Percentiles rank a stretch among this genome's conserved stretches.
Conservation (phyloP, 2,329 filamentous ascomycete genomes). For the Celoporthe dispersa region DNA sequence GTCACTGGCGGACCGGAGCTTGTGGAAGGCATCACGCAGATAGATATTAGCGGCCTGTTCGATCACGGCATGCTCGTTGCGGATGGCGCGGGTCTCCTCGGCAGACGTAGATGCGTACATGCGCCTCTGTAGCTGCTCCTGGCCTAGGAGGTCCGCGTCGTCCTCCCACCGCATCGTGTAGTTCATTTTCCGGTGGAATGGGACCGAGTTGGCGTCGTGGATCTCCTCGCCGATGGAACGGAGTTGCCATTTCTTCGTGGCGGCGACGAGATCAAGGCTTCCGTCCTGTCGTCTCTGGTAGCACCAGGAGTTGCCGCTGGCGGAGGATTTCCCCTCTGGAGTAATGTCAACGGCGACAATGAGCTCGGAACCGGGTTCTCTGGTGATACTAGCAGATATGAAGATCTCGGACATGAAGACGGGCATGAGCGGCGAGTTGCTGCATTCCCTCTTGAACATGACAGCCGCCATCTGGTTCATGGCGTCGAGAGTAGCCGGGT, state of each 20-base stretch:
- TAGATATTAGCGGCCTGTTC: conserved; percentile 26
- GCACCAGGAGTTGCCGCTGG: conserved; percentile 17
- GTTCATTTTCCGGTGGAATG: conserved; percentile 23
- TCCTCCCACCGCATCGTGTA: conserved; percentile 26
- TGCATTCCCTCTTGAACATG: conserved; percentile 22
- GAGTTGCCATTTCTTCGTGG: conserved; percentile 12
- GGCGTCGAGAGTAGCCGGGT: conserved; percentile 17
- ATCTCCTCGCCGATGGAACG: conserved; percentile 17
- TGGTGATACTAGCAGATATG: conserved; percentile 18
- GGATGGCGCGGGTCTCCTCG: not conserved
- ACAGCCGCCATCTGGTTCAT: conserved; percentile 6
- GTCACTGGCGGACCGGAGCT: not conserved
- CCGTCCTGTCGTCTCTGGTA: conserved; percentile 23
- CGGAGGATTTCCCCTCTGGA: conserved; percentile 15
- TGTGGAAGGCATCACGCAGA: conserved; percentile 22
- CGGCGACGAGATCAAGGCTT: conserved; percentile 16
- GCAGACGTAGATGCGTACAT: not conserved
- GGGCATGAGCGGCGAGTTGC: conserved; percentile 27
- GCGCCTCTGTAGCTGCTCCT: conserved; percentile 12
- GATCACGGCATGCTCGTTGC: conserved; percentile 16
- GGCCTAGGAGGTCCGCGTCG: conserved; percentile 22
- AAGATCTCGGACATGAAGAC: conserved; percentile 22
- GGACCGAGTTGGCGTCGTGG: not conserved
- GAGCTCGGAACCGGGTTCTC: conserved; percentile 26
- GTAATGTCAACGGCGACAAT: conserved; percentile 22